These are phyloP conservation scores for Abortiporus biennis DNA, from an alignment of 1,284 basidiomycete species.

Conservation along the genomic window DNA sequence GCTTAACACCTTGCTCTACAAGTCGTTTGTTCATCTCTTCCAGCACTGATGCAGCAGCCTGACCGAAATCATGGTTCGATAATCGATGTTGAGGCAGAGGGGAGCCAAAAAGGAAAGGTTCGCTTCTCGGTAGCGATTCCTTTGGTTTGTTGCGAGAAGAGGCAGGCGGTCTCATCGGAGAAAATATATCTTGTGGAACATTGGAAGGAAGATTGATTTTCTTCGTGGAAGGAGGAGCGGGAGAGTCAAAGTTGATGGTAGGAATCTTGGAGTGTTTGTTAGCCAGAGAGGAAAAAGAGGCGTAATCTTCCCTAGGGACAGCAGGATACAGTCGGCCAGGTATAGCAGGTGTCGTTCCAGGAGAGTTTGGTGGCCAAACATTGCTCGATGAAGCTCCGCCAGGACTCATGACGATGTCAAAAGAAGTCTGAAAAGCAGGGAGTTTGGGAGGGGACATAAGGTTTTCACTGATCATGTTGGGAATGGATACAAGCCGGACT, in stretches of 20 bases:
- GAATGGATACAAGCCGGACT: conserved; percentile 53
- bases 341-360: no score
- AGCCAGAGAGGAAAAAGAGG: background rate
- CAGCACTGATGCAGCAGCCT: conserved; percentile 56
- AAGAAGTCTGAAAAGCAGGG: conserved; percentile 54
- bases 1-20: conserved; percentile 37
- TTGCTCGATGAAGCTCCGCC: no score
- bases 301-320: background rate
- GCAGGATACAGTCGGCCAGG: no score
- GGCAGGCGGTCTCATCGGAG: conserved; percentile 22
- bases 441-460: conserved; percentile 47
- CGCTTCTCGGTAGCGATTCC: conserved; percentile 23
- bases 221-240: no score
- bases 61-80: conserved; percentile 55
- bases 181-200: conserved; percentile 30
- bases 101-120: conserved; percentile 69
- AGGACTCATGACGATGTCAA: conserved; percentile 48
- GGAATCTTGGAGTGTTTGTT: background rate
- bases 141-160: conserved; percentile 1
- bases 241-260: no score
- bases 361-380: no score
- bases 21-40: conserved; percentile 76
- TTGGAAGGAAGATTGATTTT: no score
- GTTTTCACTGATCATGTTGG: conserved; percentile 8
- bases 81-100: conserved; percentile 53